Base-by-base conservation (phyloP, 495 filamentous ascomycete species). In the Neurospora sp. region DNA sequence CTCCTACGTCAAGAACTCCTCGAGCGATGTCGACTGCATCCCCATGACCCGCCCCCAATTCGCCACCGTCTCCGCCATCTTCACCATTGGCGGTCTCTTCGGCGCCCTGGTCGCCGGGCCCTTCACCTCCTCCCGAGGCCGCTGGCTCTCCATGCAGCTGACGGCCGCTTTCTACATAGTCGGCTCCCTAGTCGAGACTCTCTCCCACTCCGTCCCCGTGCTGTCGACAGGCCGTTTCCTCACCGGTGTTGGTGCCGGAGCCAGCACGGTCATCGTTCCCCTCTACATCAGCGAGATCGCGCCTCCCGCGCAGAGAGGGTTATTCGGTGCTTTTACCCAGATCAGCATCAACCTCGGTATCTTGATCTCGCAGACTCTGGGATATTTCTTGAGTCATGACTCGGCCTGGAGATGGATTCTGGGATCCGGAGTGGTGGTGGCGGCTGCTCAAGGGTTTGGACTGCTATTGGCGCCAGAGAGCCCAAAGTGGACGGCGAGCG, bases 331-430 rank as follows among this genome's bases (percentile, higher is more conserved):
- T 18, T 90, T 96, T 77, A 99, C 96, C 4, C 96, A 99, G 78
- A 86, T 99, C 75, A 94, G 93, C 84, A 93, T 94, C 79, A 98
- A 98, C 77, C 82, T 96, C n/a, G 96, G 96, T 16, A 98, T 99
- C 70, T 80, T 99, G 12, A 82, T 90, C 38, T 90, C 94, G 0
- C 96, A 98, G 78, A 84, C 90, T 0, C 83, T 98, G 69, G 96
- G 96, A 0, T 95, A 91, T 72, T 98, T 96, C 81, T 82, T 97
- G 69, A 96, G 93, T 82, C 84, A 88, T 74, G 92, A 87, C 5
- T 88, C 87, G 39, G 83, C 91, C 6, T 99, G 96, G 96, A 84
- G 96, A 39, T 85, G 92, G 79, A 94, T 98, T 23, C 85, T 98
- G 9, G 91, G 85, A 1, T 85, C 91, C 11, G 94, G 93, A 14